Evolutionary conservation across 1,139 yeast species (phyloP).

Genomic region (Kazachstania sp.): DNA sequence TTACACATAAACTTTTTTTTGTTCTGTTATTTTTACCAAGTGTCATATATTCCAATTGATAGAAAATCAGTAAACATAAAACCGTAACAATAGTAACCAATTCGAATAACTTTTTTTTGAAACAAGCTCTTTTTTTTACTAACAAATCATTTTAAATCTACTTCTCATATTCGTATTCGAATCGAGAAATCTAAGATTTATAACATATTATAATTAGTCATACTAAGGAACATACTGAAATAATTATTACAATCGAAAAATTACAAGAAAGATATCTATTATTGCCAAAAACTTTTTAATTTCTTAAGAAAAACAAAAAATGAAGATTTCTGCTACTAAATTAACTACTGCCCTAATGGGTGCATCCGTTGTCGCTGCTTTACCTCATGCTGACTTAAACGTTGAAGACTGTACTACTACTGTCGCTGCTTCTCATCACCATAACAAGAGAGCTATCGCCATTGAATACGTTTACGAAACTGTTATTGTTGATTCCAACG

Average conservation of each 20-base stretch:
- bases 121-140: not conserved
- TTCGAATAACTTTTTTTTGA: not conserved
- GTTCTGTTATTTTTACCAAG: not conserved
- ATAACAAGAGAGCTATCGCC: constrained; percentile 67
- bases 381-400: constrained; percentile 7
- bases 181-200: not conserved
- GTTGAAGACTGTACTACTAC: constrained; percentile 33
- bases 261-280: not conserved
- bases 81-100: not conserved
- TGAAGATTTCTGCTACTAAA: constrained; percentile 17
- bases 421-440: constrained; percentile 41
- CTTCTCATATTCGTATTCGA: not conserved
- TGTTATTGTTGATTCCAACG: constrained; percentile 61
- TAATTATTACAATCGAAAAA: not conserved
- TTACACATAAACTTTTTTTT: not conserved
- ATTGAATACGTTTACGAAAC: constrained; percentile 76
- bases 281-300: not conserved
- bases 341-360: constrained; percentile 21
- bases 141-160: not conserved
- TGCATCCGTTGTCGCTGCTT: constrained; percentile 24
- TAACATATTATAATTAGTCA: too few relatives aligned
- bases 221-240: not conserved
- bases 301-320: constrained; percentile 4
- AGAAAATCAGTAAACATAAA: not conserved
- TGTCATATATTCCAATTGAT: not conserved